These are phyloP conservation scores for Pyronema domesticum DNA, from an alignment of 495 filamentous ascomycete genomes.

Conservation along the genomic window DNA sequence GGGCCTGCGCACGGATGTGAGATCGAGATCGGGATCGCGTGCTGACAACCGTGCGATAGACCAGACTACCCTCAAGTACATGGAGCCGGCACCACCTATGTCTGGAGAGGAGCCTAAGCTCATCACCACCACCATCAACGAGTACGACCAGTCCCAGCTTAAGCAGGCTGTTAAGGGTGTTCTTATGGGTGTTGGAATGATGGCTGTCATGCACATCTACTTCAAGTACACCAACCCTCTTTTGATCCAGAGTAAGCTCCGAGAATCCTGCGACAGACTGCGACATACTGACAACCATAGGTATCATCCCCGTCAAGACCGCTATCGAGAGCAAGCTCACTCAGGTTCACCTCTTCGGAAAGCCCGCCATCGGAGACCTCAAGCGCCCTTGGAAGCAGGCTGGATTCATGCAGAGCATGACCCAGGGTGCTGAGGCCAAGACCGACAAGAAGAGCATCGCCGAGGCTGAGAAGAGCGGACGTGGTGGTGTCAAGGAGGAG, in stretches of 20 bases:
- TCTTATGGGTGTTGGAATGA: slow-evolving; percentile 92
- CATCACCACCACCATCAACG: slow-evolving; percentile 84
- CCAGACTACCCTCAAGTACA: slow-evolving; percentile 94
- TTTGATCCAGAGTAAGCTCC: slow-evolving; percentile 56
- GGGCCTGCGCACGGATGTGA: neutral
- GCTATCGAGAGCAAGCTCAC: slow-evolving; percentile 84
- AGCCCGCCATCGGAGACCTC: slow-evolving; percentile 79
- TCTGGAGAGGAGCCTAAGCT: slow-evolving; percentile 82
- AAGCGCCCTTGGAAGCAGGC: slow-evolving; percentile 86
- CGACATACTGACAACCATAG: slow-evolving; percentile 7
- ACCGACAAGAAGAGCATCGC: slow-evolving; percentile 94
- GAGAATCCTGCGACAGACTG: neutral
- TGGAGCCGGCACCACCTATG: slow-evolving; percentile 85
- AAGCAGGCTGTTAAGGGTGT: slow-evolving; percentile 67
- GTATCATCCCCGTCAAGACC: slow-evolving; percentile 90
- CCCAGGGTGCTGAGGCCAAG: slow-evolving; percentile 53
- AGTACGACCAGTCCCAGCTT: slow-evolving; percentile 77
- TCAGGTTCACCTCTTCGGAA: slow-evolving; percentile 84
- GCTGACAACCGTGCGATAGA: slow-evolving; percentile 37
- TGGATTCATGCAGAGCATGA: slow-evolving; percentile 58
- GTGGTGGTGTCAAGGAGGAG: slow-evolving; percentile 81
- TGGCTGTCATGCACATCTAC: slow-evolving; percentile 96
- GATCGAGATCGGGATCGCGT: neutral
- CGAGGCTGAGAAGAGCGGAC: slow-evolving; percentile 66
- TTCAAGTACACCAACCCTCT: slow-evolving; percentile 99